phyloP scores from a whole-genome alignment of 2,329 filamentous ascomycete genomes.

The Colletotrichum trifolii region DNA sequence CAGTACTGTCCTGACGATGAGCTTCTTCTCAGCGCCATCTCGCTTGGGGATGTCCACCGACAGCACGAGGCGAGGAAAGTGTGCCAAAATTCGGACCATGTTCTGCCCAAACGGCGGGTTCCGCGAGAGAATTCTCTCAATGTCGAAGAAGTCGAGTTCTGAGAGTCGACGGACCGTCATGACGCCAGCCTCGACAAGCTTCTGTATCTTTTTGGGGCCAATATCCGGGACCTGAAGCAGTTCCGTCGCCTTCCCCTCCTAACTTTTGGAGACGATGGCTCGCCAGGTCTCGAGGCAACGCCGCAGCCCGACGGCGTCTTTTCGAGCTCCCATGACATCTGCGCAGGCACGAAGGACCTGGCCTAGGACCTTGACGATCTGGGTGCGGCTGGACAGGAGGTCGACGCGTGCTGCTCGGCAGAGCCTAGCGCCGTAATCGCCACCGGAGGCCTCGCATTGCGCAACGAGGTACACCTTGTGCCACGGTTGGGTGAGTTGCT shows the following conservation, averaged over 20 bases:
- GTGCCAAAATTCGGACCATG: slow-evolving; percentile 70
- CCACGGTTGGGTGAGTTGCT: slow-evolving; percentile 65
- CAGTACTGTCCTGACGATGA: slow-evolving; percentile 74
- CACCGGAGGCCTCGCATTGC: slow-evolving; percentile 73
- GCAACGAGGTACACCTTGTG: slow-evolving; percentile 83
- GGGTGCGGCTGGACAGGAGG: slow-evolving; percentile 45
- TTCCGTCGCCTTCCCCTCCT: slow-evolving; percentile 79
- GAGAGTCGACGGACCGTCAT: slow-evolving; percentile 78
- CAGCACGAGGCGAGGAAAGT: slow-evolving; percentile 73
- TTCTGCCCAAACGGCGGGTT: slow-evolving; percentile 86
- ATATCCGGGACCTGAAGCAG: slow-evolving; percentile 86
- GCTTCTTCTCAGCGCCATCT: slow-evolving; percentile 21
- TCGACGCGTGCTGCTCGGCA: slow-evolving; percentile 46
- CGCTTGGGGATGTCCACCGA: slow-evolving; percentile 50
- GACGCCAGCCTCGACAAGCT: slow-evolving; percentile 77
- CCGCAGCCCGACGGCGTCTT: slow-evolving; percentile 74
- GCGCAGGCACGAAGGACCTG: slow-evolving; percentile 49
- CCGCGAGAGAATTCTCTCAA: slow-evolving; percentile 81
- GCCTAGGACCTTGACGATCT: slow-evolving; percentile 49
- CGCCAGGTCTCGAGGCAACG: slow-evolving; percentile 82
- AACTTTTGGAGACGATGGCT: slow-evolving; percentile 78
- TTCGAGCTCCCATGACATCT: slow-evolving; percentile 50
- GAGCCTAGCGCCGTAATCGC: slow-evolving; percentile 59
- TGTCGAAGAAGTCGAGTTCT: slow-evolving; percentile 72
- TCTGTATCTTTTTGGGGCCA: slow-evolving; percentile 79